A percentile compares a stretch with the other conserved stretches of the same genome.
These are phyloP conservation scores for Apiospora rasikravindrae DNA, from an alignment of 2,329 filamentous ascomycete species.

Conservation along the genomic window DNA sequence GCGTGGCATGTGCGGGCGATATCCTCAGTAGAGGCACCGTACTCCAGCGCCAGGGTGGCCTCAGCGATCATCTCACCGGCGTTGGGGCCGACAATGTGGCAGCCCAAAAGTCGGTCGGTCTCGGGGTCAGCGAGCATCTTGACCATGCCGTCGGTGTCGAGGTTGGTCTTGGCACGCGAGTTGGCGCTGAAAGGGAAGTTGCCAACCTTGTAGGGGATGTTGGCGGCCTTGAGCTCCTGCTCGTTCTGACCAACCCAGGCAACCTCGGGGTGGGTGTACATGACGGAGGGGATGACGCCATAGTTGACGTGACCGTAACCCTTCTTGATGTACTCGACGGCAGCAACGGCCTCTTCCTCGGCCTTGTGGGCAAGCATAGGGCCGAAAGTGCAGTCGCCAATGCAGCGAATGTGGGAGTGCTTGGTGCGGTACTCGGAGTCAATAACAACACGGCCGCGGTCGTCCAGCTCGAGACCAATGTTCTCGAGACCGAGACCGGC, in stretches of 20 bases:
- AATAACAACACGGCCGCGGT: constrained; percentile 92
- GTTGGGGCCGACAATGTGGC: constrained; percentile 95
- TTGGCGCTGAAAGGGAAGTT: constrained; percentile 98
- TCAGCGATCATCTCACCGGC: constrained; percentile 99
- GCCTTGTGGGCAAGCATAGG: constrained; percentile 99
- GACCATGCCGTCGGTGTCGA: constrained; percentile 93
- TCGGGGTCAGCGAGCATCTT: constrained; percentile 97
- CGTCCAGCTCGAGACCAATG: constrained; percentile 88
- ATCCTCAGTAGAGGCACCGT: constrained; percentile 94
- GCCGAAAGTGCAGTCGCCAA: constrained; percentile 95
- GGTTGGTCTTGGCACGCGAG: constrained; percentile 97
- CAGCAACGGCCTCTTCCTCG: constrained; percentile 95
- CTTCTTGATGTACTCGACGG: constrained; percentile 97
- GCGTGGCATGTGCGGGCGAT: constrained; percentile 95
- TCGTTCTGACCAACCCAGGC: constrained; percentile 99
- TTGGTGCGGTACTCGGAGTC: constrained; percentile 99
- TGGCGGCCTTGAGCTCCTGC: constrained; percentile 88
- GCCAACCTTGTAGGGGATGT: constrained; percentile 90
- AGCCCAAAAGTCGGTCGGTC: constrained; percentile 92
- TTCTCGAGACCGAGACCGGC: constrained; percentile 91
- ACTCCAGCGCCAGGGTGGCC: constrained; percentile 92
- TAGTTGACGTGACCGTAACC: constrained; percentile 99
- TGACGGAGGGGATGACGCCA: constrained; percentile 94
- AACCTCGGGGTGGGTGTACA: constrained; percentile 99
- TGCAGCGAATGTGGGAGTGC: constrained; percentile 93